Conservation (phyloP, 176 grass and related monocot genomes). For the Phoenix roebelenii region DNA sequence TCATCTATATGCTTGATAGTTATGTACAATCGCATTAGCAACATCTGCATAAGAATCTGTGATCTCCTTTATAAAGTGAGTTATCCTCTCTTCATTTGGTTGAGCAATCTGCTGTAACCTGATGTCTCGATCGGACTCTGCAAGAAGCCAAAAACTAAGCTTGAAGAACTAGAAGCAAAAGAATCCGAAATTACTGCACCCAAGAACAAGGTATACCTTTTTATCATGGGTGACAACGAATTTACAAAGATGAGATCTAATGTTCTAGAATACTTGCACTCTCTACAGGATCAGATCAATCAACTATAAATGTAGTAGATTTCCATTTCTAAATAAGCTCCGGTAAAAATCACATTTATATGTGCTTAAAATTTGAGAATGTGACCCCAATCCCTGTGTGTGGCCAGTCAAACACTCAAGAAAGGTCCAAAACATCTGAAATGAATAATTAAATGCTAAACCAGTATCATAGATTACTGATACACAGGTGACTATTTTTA, state of each 20-base stretch:
- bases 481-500: too few relatives aligned
- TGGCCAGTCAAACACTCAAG: too few relatives aligned
- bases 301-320: conserved; percentile 50
- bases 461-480: too few relatives aligned
- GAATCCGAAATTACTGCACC: conserved; percentile 30
- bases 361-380: not conserved
- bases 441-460: too few relatives aligned
- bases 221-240: conserved; percentile 46
- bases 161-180: conserved; percentile 56
- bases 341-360: not conserved
- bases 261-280: conserved; percentile 38
- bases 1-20: too few relatives aligned
- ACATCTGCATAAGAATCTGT: too few relatives aligned
- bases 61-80: too few relatives aligned
- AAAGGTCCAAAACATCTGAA: too few relatives aligned
- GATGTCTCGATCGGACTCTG: conserved; percentile 23
- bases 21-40: too few relatives aligned
- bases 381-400: not conserved
- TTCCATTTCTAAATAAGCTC: not conserved
- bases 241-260: conserved; percentile 26
- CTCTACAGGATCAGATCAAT: conserved; percentile 44
- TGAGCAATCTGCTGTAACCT: not conserved
- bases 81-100: too few relatives aligned
- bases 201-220: conserved; percentile 35
- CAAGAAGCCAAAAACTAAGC: conserved; percentile 23